Conservation (phyloP, 495 filamentous ascomycete genomes). For the Barbatosphaeria neglecta region DNA sequence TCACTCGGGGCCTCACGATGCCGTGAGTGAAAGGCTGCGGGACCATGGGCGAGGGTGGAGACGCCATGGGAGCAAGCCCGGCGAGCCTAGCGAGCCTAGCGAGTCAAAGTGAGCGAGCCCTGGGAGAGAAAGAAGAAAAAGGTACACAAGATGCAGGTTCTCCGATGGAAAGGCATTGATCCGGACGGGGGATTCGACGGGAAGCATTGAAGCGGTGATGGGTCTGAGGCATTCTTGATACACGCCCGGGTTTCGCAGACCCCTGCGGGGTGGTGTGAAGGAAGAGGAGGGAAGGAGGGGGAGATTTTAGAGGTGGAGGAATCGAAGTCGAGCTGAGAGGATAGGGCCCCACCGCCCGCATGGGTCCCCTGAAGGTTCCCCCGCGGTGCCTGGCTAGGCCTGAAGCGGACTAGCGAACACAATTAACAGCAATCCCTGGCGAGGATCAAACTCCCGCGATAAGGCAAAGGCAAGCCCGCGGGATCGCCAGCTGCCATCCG, state of each 20-base stretch:
- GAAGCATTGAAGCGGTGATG: constrained; percentile 14
- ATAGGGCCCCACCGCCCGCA: background rate
- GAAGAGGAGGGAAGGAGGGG: too few species aligned
- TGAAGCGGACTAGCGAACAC: background rate
- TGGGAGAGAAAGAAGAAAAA: too few species aligned
- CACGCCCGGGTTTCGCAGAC: constrained; percentile 20
- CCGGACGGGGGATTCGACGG: constrained; percentile 3
- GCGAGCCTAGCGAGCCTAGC: background rate
- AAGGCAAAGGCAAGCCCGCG: background rate
- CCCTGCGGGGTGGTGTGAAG: constrained; percentile 5
- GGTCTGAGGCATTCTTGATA: constrained; percentile 27
- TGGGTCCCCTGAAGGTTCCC: background rate
- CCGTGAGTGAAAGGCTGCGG: too few species aligned
- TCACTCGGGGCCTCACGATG: too few species aligned
- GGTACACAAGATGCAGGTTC: too few species aligned
- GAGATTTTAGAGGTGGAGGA: too few species aligned
- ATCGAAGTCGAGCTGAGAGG: background rate
- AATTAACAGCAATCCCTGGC: background rate
- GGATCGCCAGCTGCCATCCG: background rate
- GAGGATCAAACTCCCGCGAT: background rate
- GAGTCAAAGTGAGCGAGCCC: too few species aligned
- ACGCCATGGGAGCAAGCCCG: background rate
- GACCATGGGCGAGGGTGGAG: too few species aligned
- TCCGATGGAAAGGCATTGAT: constrained; percentile 6
- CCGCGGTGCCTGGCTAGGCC: background rate